Evolutionary conservation across 352 stramenopile species (phyloP).

Genomic region (Phytophthora agathidicida): DNA sequence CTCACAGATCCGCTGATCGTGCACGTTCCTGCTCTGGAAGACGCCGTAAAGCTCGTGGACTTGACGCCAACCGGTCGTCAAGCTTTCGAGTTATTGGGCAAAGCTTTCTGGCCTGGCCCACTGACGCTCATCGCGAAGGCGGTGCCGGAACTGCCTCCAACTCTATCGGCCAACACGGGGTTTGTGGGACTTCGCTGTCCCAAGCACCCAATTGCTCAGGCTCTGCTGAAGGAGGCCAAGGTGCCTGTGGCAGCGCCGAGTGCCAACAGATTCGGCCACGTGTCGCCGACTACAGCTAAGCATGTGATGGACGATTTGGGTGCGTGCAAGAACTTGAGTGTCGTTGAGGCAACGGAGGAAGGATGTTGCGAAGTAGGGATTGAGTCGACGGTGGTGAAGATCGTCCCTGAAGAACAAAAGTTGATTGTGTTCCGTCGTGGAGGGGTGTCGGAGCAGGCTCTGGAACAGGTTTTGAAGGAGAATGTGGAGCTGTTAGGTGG

Average conservation of each 20-base stretch:
- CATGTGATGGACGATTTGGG: conserved; percentile 98
- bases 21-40: conserved; percentile 91
- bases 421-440: conserved; percentile 90
- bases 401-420: conserved; percentile 79
- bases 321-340: conserved; percentile 88
- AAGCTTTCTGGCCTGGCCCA: conserved; percentile 97
- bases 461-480: conserved; percentile 64
- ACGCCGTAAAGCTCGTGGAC: conserved; percentile 92
- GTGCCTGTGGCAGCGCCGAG: conserved; percentile 97
- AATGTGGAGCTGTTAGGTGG: conserved; percentile 45
- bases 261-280: conserved; percentile 99
- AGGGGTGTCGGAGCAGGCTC: conserved; percentile 76
- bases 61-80: conserved; percentile 59
- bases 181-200: conserved; percentile 98
- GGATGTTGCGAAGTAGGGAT: conserved; percentile 91
- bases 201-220: conserved; percentile 91
- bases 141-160: conserved; percentile 76
- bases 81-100: conserved; percentile 87
- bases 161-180: conserved; percentile 93
- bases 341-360: conserved; percentile 65
- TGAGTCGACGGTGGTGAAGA: conserved; percentile 94
- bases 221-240: conserved; percentile 86
- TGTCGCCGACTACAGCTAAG: conserved; percentile 94
- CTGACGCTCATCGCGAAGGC: conserved; percentile 97
- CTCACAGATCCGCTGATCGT: conserved; percentile 99